These are phyloP conservation scores for Stachybotrys chartarum DNA, from an alignment of 2,329 filamentous ascomycete genomes.

Conservation along the genomic window DNA sequence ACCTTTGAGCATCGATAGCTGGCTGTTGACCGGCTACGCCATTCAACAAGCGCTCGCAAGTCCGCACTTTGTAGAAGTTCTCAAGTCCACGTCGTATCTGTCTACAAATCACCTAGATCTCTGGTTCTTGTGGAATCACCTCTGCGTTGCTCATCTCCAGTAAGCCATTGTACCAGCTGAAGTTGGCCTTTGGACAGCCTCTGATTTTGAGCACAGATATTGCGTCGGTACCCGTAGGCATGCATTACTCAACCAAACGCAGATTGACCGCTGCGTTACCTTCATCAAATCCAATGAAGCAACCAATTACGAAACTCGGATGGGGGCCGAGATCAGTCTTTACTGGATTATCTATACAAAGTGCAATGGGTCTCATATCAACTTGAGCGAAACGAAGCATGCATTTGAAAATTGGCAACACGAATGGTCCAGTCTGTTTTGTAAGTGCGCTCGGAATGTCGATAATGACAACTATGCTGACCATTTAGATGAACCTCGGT, in stretches of 20 bases:
- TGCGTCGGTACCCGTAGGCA: constrained; percentile 17
- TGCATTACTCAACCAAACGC: constrained; percentile 9
- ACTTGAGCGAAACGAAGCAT: constrained; percentile 6
- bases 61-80: constrained; percentile 9
- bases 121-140: constrained; percentile 19
- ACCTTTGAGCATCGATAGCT: constrained; percentile 18
- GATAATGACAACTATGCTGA: not conserved
- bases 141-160: constrained; percentile 19
- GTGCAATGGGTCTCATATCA: constrained; percentile 4
- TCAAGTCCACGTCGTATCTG: not conserved
- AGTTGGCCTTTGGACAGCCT: not conserved
- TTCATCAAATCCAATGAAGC: constrained; percentile 6
- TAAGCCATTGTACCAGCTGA: constrained; percentile 1
- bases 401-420: constrained; percentile 12
- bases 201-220: constrained; percentile 6
- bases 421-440: constrained; percentile 13
- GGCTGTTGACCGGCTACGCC: constrained; percentile 17
- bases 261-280: constrained; percentile 12
- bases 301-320: constrained; percentile 16
- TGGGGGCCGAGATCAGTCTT: constrained; percentile 18
- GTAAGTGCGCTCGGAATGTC: constrained; percentile 3
- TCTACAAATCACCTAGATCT: constrained; percentile 4
- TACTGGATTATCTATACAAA: constrained; percentile 19
- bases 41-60: constrained; percentile 15
- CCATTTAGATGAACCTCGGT: constrained; percentile 13